Percentiles rank a stretch among this genome's conserved stretches.
phyloP scores from a whole-genome alignment of 2,329 filamentous ascomycete species.

The Neofusicoccum cordaticola region DNA sequence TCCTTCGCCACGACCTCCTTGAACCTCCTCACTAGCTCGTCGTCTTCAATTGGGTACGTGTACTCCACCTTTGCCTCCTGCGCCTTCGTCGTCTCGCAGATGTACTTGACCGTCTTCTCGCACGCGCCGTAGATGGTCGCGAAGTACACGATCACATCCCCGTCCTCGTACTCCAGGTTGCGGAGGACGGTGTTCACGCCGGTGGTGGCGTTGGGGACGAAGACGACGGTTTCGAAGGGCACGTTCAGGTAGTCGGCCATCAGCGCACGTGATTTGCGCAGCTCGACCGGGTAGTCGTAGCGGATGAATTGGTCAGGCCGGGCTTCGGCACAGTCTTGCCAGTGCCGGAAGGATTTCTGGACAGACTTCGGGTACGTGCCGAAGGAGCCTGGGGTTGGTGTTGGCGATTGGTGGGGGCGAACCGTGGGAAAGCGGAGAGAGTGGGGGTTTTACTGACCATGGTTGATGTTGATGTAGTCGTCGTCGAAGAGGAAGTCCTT shows the following conservation, averaged over 20 bases:
- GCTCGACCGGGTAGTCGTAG: slow-evolving; percentile 59
- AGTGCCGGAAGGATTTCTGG: slow-evolving; percentile 57
- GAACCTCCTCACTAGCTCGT: slow-evolving; percentile 63
- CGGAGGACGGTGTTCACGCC: slow-evolving; percentile 77
- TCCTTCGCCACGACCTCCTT: slow-evolving; percentile 55
- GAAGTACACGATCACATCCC: slow-evolving; percentile 79
- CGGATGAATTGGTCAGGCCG: slow-evolving; percentile 75
- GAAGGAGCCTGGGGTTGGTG: slow-evolving; percentile 62
- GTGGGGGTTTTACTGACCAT: slow-evolving; percentile 53
- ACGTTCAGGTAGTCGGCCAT: slow-evolving; percentile 66
- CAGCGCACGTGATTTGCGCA: slow-evolving; percentile 64
- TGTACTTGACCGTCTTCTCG: slow-evolving; percentile 68
- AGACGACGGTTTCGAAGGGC: slow-evolving; percentile 65
- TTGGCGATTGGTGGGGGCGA: not conserved
- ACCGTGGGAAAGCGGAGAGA: not conserved
- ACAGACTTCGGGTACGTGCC: slow-evolving; percentile 69
- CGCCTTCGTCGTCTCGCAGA: slow-evolving; percentile 64
- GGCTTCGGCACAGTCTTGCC: slow-evolving; percentile 65
- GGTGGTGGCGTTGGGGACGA: slow-evolving; percentile 77
- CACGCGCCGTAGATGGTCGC: slow-evolving; percentile 75
- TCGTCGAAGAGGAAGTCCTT: slow-evolving; percentile 69
- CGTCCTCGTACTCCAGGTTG: slow-evolving; percentile 64
- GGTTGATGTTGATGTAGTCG: slow-evolving; percentile 71
- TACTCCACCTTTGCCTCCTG: slow-evolving; percentile 56
- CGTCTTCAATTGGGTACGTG: slow-evolving; percentile 68